These are phyloP conservation scores for Colletotrichum sp. DNA, from an alignment of 2,329 filamentous ascomycete species.

Conservation along the genomic window DNA sequence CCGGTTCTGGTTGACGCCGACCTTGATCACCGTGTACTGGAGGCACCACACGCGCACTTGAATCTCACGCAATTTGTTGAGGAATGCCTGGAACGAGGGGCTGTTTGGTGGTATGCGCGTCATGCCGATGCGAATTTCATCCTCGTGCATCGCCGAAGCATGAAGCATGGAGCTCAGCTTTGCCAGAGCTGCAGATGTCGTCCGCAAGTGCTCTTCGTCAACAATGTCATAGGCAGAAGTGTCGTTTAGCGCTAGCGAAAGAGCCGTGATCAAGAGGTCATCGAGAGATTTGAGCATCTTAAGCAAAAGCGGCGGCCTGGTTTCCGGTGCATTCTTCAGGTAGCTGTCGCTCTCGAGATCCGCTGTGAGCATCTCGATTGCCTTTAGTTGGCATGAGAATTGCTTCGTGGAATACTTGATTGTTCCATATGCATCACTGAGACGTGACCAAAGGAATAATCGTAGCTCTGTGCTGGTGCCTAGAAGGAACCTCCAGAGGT, in stretches of 20 bases:
- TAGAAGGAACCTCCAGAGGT: conserved; percentile 85
- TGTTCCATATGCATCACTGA: conserved; percentile 86
- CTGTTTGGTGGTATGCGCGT: conserved; percentile 63
- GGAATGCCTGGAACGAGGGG: conserved; percentile 60
- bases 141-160: conserved; percentile 80
- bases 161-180: conserved; percentile 79
- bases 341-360: conserved; percentile 69
- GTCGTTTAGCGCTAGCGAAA: conserved; percentile 73
- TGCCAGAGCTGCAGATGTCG: conserved; percentile 74
- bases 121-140: conserved; percentile 82
- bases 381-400: conserved; percentile 84
- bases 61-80: conserved; percentile 81
- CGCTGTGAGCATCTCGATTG: conserved; percentile 80
- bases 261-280: conserved; percentile 73
- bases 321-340: conserved; percentile 60
- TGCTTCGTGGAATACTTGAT: conserved; percentile 89
- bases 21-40: conserved; percentile 80
- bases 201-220: conserved; percentile 77
- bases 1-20: conserved; percentile 71
- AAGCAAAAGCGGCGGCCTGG: conserved; percentile 74
- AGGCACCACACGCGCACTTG: conserved; percentile 88
- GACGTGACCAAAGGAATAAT: conserved; percentile 86
- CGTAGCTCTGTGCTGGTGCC: conserved; percentile 82
- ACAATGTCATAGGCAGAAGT: conserved; percentile 80
- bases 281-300: conserved; percentile 81